Evolutionary conservation across 2,329 filamentous ascomycete genomes (phyloP).

Genomic region (Phialocephala sp.): DNA sequence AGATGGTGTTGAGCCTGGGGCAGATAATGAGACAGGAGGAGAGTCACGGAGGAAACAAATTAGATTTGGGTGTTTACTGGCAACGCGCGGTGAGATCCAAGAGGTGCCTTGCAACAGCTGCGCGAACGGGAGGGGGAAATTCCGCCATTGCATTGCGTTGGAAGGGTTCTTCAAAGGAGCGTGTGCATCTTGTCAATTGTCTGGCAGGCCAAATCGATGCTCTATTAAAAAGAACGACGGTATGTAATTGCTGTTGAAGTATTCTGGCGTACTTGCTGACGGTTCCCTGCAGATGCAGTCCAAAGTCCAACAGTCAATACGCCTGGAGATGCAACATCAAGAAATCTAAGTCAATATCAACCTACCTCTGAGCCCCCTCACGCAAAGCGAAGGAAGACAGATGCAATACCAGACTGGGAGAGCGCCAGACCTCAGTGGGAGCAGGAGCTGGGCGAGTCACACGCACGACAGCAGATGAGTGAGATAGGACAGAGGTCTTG

Average conservation of each 20-base stretch:
- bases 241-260: slow-evolving; percentile 25
- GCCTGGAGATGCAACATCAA: slow-evolving; percentile 19
- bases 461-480: slow-evolving; percentile 34
- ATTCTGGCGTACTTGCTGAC: background rate
- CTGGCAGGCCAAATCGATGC: slow-evolving; percentile 42
- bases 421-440: slow-evolving; percentile 40
- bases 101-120: slow-evolving; percentile 38
- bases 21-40: slow-evolving; percentile 42
- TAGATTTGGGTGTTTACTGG: slow-evolving; percentile 42
- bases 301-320: slow-evolving; percentile 29
- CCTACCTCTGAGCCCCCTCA: slow-evolving; percentile 23
- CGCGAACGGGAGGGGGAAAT: slow-evolving; percentile 42
- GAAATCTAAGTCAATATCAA: slow-evolving; percentile 20
- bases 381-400: slow-evolving; percentile 36
- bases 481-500: slow-evolving; percentile 35
- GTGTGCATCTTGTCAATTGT: slow-evolving; percentile 43
- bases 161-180: slow-evolving; percentile 44
- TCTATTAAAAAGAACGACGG: slow-evolving; percentile 43
- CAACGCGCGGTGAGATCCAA: slow-evolving; percentile 40
- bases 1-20: slow-evolving; percentile 39
- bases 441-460: slow-evolving; percentile 35
- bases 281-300: slow-evolving; percentile 16
- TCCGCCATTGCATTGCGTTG: slow-evolving; percentile 40
- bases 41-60: slow-evolving; percentile 43
- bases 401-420: slow-evolving; percentile 37